phyloP scores from a whole-genome alignment of 148 eudicot genomes.

The Fagopyrum homotropicum region DNA sequence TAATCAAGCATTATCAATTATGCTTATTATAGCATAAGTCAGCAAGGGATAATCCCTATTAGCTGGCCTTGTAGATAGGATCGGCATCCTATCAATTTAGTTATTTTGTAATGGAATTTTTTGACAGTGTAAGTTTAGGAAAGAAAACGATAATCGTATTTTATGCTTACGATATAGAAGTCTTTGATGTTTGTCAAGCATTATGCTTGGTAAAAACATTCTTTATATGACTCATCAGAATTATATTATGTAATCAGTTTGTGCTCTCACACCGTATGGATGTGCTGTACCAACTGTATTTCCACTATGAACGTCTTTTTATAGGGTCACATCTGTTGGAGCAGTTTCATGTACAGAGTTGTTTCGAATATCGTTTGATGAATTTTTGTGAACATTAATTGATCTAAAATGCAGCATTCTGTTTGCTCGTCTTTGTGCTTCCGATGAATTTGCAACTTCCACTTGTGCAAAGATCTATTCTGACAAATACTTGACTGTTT shows the following conservation, averaged over 20 bases:
- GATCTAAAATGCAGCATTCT: neutral
- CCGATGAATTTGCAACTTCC: neutral
- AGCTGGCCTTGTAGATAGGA: too few species aligned
- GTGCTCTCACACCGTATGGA: neutral
- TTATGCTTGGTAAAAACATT: neutral
- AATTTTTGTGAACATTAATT: neutral
- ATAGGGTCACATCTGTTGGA: conserved; percentile 30
- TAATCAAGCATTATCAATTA: too few species aligned
- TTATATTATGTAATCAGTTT: neutral
- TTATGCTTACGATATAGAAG: neutral
- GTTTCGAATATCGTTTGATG: conserved; percentile 33
- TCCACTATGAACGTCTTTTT: neutral
- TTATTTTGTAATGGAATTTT: too few species aligned
- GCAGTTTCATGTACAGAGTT: conserved; percentile 16
- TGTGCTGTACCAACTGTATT: neutral
- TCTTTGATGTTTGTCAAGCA: neutral
- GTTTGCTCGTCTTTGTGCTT: neutral
- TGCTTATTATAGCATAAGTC: too few species aligned
- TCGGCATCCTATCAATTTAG: too few species aligned
- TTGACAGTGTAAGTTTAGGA: neutral
- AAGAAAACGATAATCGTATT: too few species aligned
- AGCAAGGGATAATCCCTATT: too few species aligned
- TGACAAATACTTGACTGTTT: too few species aligned
- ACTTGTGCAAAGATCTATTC: neutral
- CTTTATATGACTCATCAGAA: neutral